phyloP scores from a whole-genome alignment of 768 basidiomycete species.

The Peribolospora kevripleyi region DNA sequence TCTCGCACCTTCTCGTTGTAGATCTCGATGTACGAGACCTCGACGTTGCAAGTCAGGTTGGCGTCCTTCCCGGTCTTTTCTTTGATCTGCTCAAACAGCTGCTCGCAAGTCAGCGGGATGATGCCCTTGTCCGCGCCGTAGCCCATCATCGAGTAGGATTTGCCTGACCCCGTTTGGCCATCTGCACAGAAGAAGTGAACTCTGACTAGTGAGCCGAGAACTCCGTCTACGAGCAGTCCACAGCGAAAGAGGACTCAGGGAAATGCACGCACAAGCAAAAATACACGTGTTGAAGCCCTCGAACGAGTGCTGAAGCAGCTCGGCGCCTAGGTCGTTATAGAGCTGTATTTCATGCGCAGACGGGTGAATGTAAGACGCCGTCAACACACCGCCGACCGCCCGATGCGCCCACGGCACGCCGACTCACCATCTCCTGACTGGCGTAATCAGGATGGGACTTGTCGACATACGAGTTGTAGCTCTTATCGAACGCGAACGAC shows the following conservation, averaged over 20 bases:
- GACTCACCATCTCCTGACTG: slow-evolving; percentile 48
- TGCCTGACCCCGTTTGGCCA: slow-evolving; percentile 8
- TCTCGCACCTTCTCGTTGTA: slow-evolving; percentile 93
- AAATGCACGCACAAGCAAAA: slow-evolving; percentile 61
- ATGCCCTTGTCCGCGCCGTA: slow-evolving; percentile 60
- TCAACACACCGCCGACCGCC: too few relatives aligned
- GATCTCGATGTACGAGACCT: slow-evolving; percentile 34
- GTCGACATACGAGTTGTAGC: slow-evolving; percentile 54
- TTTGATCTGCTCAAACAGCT: slow-evolving; percentile 65
- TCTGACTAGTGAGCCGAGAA: neutral
- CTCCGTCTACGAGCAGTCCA: neutral
- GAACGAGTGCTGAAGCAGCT: slow-evolving; percentile 84
- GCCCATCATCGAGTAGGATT: slow-evolving; percentile 25
- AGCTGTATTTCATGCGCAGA: slow-evolving; percentile 17
- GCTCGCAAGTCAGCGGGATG: slow-evolving; percentile 81
- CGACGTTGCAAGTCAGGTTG: slow-evolving; percentile 61
- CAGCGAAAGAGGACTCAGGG: neutral
- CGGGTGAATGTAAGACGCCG: too few relatives aligned
- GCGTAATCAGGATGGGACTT: slow-evolving; percentile 76
- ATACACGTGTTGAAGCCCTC: slow-evolving; percentile 95
- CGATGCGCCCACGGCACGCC: too few relatives aligned
- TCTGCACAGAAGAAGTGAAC: neutral
- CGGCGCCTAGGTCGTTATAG: slow-evolving; percentile 80
- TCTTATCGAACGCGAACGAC: slow-evolving; percentile 87
- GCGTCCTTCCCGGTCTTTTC: slow-evolving; percentile 37